Evolutionary conservation across 1,284 basidiomycete genomes (phyloP).

Genomic region (Papiliotrema nemorosa): DNA sequence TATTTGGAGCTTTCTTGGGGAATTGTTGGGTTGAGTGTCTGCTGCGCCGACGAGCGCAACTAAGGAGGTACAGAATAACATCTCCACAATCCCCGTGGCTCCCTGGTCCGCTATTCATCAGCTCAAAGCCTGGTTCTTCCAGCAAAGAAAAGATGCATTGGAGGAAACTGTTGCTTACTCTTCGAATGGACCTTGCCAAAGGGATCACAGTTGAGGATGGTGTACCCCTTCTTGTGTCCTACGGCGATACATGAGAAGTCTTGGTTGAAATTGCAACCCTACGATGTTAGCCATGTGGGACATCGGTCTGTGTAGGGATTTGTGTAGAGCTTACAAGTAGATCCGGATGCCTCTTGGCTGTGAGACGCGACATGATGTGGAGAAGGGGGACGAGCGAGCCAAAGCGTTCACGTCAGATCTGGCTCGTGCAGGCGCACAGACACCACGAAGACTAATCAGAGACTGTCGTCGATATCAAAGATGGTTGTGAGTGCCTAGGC

Average conservation of each 20-base stretch:
- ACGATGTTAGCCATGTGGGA: neutral
- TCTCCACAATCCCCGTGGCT: constrained; percentile 92
- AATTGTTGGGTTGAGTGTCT: constrained; percentile 73
- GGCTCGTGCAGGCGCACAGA: too few relatives aligned
- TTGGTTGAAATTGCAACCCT: constrained; percentile 51
- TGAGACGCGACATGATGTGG: constrained; percentile 1
- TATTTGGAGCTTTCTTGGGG: constrained; percentile 89
- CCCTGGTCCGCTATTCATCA: constrained; percentile 68
- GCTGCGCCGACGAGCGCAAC: constrained; percentile 94
- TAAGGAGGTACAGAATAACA: constrained; percentile 98
- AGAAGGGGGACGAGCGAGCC: neutral
- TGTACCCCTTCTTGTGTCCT: constrained; percentile 92
- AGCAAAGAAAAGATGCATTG: too few relatives aligned
- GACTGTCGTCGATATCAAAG: too few relatives aligned
- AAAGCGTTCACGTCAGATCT: neutral
- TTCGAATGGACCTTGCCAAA: constrained; percentile 93
- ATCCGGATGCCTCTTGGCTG: constrained; percentile 39
- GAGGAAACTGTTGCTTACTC: too few relatives aligned
- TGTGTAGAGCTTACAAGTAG: constrained; percentile 33
- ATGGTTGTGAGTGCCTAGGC: too few relatives aligned
- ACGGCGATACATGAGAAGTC: constrained; percentile 73
- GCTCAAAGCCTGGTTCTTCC: neutral
- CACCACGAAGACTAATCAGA: too few relatives aligned
- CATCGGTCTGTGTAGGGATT: neutral
- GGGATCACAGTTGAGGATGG: constrained; percentile 96